Percentiles rank a stretch among this genome's conserved stretches.
phyloP scores from a whole-genome alignment of 2,329 filamentous ascomycete genomes.

The Alternaria infectoria region DNA sequence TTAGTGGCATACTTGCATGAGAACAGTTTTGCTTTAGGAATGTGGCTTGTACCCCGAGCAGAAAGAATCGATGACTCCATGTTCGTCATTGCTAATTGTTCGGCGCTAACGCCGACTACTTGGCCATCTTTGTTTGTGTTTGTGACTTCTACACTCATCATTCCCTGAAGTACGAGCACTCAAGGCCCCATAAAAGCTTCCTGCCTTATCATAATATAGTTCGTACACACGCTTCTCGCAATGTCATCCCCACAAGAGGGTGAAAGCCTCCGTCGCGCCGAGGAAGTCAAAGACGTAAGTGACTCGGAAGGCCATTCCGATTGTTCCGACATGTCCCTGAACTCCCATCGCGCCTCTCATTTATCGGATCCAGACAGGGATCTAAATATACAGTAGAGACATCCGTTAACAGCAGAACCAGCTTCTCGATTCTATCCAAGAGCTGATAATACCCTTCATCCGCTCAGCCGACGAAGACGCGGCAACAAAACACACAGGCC shows the following conservation, averaged over 20 bases:
- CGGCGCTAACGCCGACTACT: slow-evolving; percentile 14
- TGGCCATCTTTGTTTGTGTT: background rate
- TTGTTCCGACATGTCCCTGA: slow-evolving; percentile 13
- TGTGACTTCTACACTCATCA: background rate
- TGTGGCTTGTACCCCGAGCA: background rate
- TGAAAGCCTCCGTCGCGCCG: slow-evolving; percentile 39
- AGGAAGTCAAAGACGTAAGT: slow-evolving; percentile 49
- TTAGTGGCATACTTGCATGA: slow-evolving; percentile 9
- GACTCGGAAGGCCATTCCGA: slow-evolving; percentile 1
- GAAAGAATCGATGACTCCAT: slow-evolving; percentile 17
- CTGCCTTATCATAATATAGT: background rate
- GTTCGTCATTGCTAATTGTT: slow-evolving; percentile 6
- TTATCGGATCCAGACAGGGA: background rate
- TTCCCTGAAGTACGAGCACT: background rate
- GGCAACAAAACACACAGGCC: slow-evolving; percentile 60
- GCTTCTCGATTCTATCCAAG: slow-evolving; percentile 61
- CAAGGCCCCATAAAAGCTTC: background rate
- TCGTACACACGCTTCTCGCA: background rate
- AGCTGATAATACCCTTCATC: slow-evolving; percentile 74
- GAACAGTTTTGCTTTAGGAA: slow-evolving; percentile 1
- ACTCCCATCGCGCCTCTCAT: background rate
- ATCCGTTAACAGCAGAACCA: slow-evolving; percentile 4
- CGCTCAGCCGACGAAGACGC: slow-evolving; percentile 70
- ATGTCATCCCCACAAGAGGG: slow-evolving; percentile 14
- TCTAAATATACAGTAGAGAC: background rate